phyloP scores from a whole-genome alignment of 768 basidiomycete genomes.

The Boletus huronensis region DNA sequence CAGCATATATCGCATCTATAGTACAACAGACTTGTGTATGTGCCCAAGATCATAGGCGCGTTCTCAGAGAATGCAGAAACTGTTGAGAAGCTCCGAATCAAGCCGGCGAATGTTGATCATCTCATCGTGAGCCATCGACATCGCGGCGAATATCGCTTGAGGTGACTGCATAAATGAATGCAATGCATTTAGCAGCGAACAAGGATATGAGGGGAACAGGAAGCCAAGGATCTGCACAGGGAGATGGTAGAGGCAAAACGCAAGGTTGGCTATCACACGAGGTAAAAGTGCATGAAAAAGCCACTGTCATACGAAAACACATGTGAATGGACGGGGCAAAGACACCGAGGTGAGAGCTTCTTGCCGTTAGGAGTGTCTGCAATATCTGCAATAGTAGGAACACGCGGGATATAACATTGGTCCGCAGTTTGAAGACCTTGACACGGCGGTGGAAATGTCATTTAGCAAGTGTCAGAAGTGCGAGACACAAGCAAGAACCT shows the following conservation, averaged over 20 bases:
- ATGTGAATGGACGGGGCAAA: background rate
- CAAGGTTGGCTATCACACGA: constrained; percentile 41
- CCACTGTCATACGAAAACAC: constrained; percentile 32
- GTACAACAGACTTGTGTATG: no score
- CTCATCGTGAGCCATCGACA: constrained; percentile 66
- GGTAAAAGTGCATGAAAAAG: constrained; percentile 47
- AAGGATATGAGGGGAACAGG: constrained; percentile 52
- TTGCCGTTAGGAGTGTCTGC: constrained; percentile 61
- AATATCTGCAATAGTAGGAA: constrained; percentile 70
- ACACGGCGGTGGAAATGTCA: background rate
- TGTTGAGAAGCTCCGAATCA: constrained; percentile 44
- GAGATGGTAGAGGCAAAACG: constrained; percentile 36
- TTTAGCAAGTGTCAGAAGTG: background rate
- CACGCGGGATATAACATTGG: constrained; percentile 35
- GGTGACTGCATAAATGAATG: constrained; percentile 50
- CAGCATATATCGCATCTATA: no score
- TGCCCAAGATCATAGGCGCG: no score
- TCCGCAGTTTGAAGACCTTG: constrained; percentile 51
- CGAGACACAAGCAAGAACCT: constrained; percentile 11
- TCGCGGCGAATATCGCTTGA: constrained; percentile 45
- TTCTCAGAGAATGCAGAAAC: no score
- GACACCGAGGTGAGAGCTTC: constrained; percentile 27
- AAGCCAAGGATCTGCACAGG: constrained; percentile 43
- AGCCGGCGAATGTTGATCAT: constrained; percentile 57
- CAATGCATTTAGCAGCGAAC: constrained; percentile 43